Conservation (phyloP, 2,329 filamentous ascomycete genomes). For the Xylariales sp. region DNA sequence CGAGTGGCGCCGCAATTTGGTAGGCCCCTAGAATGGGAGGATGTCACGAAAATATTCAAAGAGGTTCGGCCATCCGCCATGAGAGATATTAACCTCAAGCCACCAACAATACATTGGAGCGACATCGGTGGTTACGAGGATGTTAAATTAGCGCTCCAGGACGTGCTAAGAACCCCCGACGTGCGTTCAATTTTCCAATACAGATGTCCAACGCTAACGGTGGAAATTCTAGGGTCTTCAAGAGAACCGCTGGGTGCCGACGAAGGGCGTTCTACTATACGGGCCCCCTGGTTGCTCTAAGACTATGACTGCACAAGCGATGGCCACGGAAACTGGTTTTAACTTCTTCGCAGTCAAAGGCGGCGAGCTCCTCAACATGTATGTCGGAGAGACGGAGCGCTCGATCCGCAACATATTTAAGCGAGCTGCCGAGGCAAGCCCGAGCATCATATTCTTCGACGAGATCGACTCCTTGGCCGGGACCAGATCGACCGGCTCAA, state of each 20-base stretch:
- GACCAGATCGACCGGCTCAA: conserved; percentile 54
- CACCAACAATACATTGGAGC: conserved; percentile 84
- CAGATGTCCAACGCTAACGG: conserved; percentile 32
- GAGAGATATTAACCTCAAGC: conserved; percentile 88
- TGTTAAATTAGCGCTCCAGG: conserved; percentile 72
- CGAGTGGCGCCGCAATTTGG: conserved; percentile 37
- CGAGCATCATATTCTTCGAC: conserved; percentile 96
- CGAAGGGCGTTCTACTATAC: conserved; percentile 88
- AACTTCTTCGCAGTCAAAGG: conserved; percentile 97
- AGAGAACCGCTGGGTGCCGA: conserved; percentile 64
- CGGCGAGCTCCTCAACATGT: conserved; percentile 94
- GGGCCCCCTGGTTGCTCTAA: conserved; percentile 96
- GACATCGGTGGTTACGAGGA: conserved; percentile 88
- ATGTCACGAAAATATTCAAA: conserved; percentile 74
- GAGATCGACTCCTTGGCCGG: conserved; percentile 90
- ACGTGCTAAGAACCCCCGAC: conserved; percentile 57
- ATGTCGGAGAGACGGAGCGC: conserved; percentile 93
- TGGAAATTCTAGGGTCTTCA: conserved; percentile 45
- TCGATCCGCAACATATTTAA: conserved; percentile 86
- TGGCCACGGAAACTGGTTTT: conserved; percentile 88
- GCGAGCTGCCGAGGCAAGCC: conserved; percentile 84
- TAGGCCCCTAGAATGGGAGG: conserved; percentile 52
- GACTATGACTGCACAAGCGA: conserved; percentile 89
- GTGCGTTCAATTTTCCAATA: conserved; percentile 41
- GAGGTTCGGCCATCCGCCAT: conserved; percentile 85